phyloP scores from a whole-genome alignment of 192 early-diverging fungal species.

The Coemansia biformis region DNA sequence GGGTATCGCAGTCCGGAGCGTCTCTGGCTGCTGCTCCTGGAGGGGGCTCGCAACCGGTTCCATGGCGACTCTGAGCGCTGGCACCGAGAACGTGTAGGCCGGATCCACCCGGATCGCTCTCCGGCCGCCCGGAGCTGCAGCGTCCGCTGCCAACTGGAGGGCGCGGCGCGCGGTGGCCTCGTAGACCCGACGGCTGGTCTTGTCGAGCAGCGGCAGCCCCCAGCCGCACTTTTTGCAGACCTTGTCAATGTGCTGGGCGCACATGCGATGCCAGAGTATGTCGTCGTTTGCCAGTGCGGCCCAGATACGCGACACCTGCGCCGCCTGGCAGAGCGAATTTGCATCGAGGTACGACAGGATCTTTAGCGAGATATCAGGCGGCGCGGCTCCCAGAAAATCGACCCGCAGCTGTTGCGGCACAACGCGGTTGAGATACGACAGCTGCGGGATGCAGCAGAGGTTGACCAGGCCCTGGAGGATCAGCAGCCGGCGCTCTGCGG shows the following conservation, averaged over 20 bases:
- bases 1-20: slow-evolving; percentile 18
- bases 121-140: slow-evolving; percentile 1
- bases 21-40: slow-evolving; percentile 6
- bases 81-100: slow-evolving; percentile 24
- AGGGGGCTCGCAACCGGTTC: slow-evolving; percentile 12
- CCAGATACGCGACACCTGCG: slow-evolving; percentile 83
- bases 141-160: slow-evolving; percentile 20
- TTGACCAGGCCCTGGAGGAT: slow-evolving; percentile 73
- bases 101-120: background rate
- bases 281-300: slow-evolving; percentile 84
- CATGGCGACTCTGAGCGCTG: slow-evolving; percentile 9
- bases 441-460: slow-evolving; percentile 79
- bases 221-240: slow-evolving; percentile 95
- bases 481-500: slow-evolving; percentile 58
- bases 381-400: slow-evolving; percentile 73
- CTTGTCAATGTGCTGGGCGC: slow-evolving; percentile 94
- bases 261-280: slow-evolving; percentile 94
- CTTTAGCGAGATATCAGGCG: slow-evolving; percentile 74
- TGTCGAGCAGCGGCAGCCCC: slow-evolving; percentile 85
- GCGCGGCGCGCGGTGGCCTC: slow-evolving; percentile 44
- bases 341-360: slow-evolving; percentile 91
- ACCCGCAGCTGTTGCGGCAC: slow-evolving; percentile 71
- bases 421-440: slow-evolving; percentile 71
- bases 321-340: slow-evolving; percentile 80
- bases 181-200: slow-evolving; percentile 49